Evolutionary conservation across 1,284 basidiomycete genomes (phyloP).

Genomic region (Marasmius fiardii): DNA sequence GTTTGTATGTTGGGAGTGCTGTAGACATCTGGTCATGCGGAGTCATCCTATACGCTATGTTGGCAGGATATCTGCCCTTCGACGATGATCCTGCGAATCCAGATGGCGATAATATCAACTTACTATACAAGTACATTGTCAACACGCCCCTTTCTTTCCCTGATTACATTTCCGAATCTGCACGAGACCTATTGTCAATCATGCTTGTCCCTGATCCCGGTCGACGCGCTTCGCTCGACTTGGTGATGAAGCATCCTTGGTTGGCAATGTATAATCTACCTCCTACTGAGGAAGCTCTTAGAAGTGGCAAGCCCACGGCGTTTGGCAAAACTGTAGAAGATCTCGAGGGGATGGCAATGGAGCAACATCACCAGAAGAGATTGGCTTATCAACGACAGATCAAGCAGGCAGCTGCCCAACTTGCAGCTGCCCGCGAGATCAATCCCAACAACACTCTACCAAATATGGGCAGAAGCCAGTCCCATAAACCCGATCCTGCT

Average conservation of each 20-base stretch:
- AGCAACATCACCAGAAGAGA: slow-evolving; percentile 70
- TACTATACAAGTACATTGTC: slow-evolving; percentile 99
- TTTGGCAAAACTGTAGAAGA: slow-evolving; percentile 66
- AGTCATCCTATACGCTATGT: slow-evolving; percentile 98
- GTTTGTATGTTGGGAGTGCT: slow-evolving; percentile 96
- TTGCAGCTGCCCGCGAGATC: slow-evolving; percentile 16
- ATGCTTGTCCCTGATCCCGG: slow-evolving; percentile 82
- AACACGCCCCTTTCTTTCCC: slow-evolving; percentile 94
- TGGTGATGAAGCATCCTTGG: slow-evolving; percentile 77
- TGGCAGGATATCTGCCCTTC: slow-evolving; percentile 98
- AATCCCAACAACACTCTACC: neutral
- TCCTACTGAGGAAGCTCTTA: slow-evolving; percentile 5
- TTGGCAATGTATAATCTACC: slow-evolving; percentile 44
- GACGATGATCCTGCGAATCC: slow-evolving; percentile 99
- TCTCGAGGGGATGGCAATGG: slow-evolving; percentile 68
- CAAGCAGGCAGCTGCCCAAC: slow-evolving; percentile 30
- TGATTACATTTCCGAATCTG: slow-evolving; percentile 83
- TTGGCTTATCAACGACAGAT: slow-evolving; percentile 63
- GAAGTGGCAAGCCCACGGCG: slow-evolving; percentile 27
- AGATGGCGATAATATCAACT: slow-evolving; percentile 99
- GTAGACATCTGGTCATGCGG: slow-evolving; percentile 99
- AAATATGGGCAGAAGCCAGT: slow-evolving; percentile 30
- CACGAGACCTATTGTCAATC: slow-evolving; percentile 54
- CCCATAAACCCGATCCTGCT: slow-evolving; percentile 30
- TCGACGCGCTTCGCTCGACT: slow-evolving; percentile 60